These are phyloP conservation scores for Magnolia sinica DNA, from an alignment of 164 flowering plant genomes.

Conservation along the genomic window DNA sequence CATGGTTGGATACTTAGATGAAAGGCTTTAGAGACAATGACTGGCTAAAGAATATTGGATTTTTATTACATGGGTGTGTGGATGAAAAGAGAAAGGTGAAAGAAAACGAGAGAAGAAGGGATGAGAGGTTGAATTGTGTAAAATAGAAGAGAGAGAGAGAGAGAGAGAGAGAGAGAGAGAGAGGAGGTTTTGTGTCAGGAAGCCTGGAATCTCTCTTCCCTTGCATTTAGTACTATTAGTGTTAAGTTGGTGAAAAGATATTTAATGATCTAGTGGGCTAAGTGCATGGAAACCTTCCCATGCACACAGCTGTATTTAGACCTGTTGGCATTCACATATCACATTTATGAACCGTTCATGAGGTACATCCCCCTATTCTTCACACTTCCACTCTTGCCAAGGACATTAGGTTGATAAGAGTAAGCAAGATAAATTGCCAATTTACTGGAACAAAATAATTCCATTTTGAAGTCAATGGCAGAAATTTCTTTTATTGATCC, in stretches of 20 bases:
- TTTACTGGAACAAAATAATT: too few relatives aligned
- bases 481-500: too few relatives aligned
- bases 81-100: neutral
- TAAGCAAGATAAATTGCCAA: too few relatives aligned
- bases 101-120: neutral
- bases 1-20: slow-evolving; percentile 33
- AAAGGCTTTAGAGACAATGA: too few relatives aligned
- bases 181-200: neutral
- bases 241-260: neutral
- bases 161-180: neutral
- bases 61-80: neutral
- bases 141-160: neutral
- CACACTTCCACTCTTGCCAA: too few relatives aligned
- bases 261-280: neutral
- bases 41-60: neutral
- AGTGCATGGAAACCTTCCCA: neutral
- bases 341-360: neutral
- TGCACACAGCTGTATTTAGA: neutral
- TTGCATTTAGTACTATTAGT: neutral
- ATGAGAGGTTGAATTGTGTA: slow-evolving; percentile 11
- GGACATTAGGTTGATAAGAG: too few relatives aligned
- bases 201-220: neutral
- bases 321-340: neutral
- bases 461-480: too few relatives aligned
- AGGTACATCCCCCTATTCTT: neutral